Evolutionary conservation across 2,329 filamentous ascomycete species (phyloP).

Genomic region (Paecilomyces variotii): DNA sequence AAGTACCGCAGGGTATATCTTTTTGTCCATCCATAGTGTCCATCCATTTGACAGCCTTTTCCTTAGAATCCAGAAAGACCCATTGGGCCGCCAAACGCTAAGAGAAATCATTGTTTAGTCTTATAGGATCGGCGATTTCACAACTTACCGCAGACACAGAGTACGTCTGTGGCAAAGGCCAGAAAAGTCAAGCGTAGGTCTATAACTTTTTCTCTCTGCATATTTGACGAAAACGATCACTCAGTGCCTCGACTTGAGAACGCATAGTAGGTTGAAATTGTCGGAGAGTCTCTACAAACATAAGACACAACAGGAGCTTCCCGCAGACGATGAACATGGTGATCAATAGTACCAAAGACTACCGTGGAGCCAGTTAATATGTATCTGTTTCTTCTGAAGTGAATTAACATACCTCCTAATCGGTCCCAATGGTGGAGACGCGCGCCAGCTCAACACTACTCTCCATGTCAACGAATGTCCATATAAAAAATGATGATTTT

Average conservation of each 20-base stretch:
- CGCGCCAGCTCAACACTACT: too few species aligned
- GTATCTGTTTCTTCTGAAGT: background rate
- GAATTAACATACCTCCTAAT: background rate
- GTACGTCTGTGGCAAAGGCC: background rate
- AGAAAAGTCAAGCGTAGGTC: background rate
- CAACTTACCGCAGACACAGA: background rate
- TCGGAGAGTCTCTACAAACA: background rate
- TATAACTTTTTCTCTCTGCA: background rate
- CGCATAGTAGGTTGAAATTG: background rate
- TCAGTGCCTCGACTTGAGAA: background rate
- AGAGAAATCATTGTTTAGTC: background rate
- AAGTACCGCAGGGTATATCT: background rate
- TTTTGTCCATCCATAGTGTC: background rate
- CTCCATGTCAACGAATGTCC: too few species aligned
- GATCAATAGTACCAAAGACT: background rate
- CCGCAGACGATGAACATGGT: background rate
- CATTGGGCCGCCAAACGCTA: background rate
- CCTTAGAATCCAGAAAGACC: background rate
- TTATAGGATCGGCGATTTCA: background rate
- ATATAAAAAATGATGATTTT: too few species aligned
- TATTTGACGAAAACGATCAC: background rate
- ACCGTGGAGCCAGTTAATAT: background rate
- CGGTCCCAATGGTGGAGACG: too few species aligned
- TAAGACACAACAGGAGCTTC: conserved; percentile 1
- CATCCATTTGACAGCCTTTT: background rate